phyloP scores from a whole-genome alignment of 495 filamentous ascomycete genomes.

The Penicillium angulare region DNA sequence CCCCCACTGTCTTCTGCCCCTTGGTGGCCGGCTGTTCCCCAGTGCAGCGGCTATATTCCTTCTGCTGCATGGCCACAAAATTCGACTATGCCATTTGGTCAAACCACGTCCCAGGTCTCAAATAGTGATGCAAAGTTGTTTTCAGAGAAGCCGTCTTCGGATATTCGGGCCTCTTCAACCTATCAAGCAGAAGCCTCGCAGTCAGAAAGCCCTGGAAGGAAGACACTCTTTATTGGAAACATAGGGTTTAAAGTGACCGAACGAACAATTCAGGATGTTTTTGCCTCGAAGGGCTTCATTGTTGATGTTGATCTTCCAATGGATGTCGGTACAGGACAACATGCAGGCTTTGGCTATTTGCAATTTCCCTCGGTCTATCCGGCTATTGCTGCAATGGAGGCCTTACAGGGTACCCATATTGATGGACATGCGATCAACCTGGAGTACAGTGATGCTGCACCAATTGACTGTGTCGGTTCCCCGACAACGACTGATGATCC shows the following conservation, averaged over 20 bases:
- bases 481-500: background rate
- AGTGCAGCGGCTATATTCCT: too few relatives aligned
- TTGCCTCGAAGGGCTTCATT: constrained; percentile 69
- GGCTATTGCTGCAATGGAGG: constrained; percentile 71
- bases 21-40: too few relatives aligned
- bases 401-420: constrained; percentile 71
- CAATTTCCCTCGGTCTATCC: constrained; percentile 73
- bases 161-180: too few relatives aligned
- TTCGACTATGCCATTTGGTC: too few relatives aligned
- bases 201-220: constrained; percentile 47
- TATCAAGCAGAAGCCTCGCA: too few relatives aligned
- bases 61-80: too few relatives aligned
- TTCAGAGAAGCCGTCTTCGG: background rate
- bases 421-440: constrained; percentile 82
- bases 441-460: constrained; percentile 64
- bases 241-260: constrained; percentile 79
- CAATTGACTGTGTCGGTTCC: constrained; percentile 19
- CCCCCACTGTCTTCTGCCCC: too few relatives aligned
- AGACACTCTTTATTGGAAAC: constrained; percentile 91
- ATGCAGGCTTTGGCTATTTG: constrained; percentile 93
- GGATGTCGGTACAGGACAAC: constrained; percentile 72
- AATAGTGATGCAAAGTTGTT: background rate
- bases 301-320: constrained; percentile 80
- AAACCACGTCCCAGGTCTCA: too few relatives aligned
- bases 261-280: constrained; percentile 68